Evolutionary conservation across 495 filamentous ascomycete genomes (phyloP).

Genomic region (Penicillium ochrochloron): DNA sequence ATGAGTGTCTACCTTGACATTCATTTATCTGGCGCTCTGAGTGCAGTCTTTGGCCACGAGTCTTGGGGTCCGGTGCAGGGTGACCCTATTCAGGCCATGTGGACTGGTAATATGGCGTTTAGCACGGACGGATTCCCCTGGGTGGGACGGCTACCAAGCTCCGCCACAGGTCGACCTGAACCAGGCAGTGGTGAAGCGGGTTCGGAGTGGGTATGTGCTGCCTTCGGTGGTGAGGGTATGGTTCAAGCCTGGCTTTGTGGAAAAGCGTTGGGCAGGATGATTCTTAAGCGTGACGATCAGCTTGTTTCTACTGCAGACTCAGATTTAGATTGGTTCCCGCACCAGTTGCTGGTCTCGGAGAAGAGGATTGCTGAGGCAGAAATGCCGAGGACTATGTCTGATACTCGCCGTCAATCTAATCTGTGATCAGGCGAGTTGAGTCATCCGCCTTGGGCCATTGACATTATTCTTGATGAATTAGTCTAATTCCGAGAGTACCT

Average conservation of each 20-base stretch:
- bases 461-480: neutral
- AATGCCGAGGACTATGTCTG: slow-evolving; percentile 25
- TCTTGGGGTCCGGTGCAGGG: slow-evolving; percentile 39
- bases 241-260: slow-evolving; percentile 73
- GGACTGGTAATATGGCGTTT: slow-evolving; percentile 87
- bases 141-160: slow-evolving; percentile 68
- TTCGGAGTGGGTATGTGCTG: slow-evolving; percentile 61
- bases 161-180: slow-evolving; percentile 40
- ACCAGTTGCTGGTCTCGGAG: slow-evolving; percentile 51
- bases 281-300: slow-evolving; percentile 46
- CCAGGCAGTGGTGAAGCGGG: slow-evolving; percentile 27
- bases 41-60: slow-evolving; percentile 36
- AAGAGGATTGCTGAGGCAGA: slow-evolving; percentile 35
- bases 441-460: neutral
- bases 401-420: slow-evolving; percentile 14
- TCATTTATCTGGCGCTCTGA: slow-evolving; percentile 37
- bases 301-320: slow-evolving; percentile 25
- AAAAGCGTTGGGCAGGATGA: slow-evolving; percentile 67
- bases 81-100: slow-evolving; percentile 63
- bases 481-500: neutral
- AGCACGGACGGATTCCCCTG: slow-evolving; percentile 70
- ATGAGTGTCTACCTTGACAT: slow-evolving; percentile 38
- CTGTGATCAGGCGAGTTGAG: slow-evolving; percentile 10
- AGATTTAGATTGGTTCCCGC: slow-evolving; percentile 47
- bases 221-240: slow-evolving; percentile 82